Percentiles rank a stretch among this genome's conserved stretches.
These are phyloP conservation scores for Fragaria iinumae DNA, from an alignment of 306 rosid species.

Conservation along the genomic window DNA sequence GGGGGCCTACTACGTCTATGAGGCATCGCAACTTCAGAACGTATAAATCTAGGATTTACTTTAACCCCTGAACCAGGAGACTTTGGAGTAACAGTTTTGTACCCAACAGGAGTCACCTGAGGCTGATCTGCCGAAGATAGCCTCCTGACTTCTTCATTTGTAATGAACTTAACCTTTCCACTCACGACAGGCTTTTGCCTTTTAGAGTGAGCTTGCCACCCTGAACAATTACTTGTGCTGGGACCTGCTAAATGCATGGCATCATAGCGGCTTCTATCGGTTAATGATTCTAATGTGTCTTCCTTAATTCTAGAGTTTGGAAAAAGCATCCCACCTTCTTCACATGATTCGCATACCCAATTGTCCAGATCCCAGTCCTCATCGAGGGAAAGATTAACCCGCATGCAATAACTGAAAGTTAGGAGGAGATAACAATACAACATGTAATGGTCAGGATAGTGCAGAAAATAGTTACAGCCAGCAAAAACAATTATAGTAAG, in stretches of 20 bases:
- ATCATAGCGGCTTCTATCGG: not conserved
- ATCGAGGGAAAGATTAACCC: not conserved
- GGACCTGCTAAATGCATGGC: not conserved
- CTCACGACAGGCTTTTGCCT: constrained; percentile 11
- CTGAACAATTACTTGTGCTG: constrained; percentile 6
- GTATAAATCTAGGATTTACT: constrained; percentile 7
- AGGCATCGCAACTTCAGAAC: not conserved
- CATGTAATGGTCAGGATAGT: not conserved
- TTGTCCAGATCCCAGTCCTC: constrained; percentile 19
- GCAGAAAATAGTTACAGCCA: not conserved
- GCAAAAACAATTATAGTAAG: not conserved
- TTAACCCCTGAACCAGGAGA: constrained; percentile 7
- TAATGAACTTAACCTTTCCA: constrained; percentile 46
- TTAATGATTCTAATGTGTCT: not conserved
- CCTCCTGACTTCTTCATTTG: constrained; percentile 48
- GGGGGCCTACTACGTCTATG: not conserved
- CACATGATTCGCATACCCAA: constrained; percentile 65
- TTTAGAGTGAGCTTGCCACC: constrained; percentile 22
- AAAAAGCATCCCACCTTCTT: constrained; percentile 2
- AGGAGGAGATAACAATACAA: constrained; percentile 20
- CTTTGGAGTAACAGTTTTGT: constrained; percentile 17
- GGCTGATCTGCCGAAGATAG: not conserved
- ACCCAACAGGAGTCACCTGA: constrained; percentile 9
- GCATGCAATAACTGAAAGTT: constrained; percentile 66
- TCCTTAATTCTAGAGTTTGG: constrained; percentile 9